A percentile compares a stretch with the other conserved stretches of the same genome.
These are phyloP conservation scores for Cenchrus purpureus DNA, from an alignment of 176 grass and related monocot species.

Conservation along the genomic window DNA sequence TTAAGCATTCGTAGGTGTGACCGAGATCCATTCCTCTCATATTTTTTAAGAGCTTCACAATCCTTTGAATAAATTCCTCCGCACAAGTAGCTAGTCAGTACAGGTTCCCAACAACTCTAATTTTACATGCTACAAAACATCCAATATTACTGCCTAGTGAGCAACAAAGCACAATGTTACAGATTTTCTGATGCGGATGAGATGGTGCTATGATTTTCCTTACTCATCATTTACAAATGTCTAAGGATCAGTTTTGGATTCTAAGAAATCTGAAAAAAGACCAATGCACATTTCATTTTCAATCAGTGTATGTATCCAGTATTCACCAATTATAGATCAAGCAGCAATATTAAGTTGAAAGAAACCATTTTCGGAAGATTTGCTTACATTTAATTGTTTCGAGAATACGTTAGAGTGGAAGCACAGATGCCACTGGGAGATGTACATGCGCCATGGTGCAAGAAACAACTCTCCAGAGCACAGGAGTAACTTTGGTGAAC, in stretches of 20 bases:
- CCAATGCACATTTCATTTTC: conserved; percentile 19
- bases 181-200: conserved; percentile 17
- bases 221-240: conserved; percentile 21
- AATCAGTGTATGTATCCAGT: not conserved
- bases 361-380: conserved; percentile 20
- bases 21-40: no score
- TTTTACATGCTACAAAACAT: no score
- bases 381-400: conserved; percentile 89
- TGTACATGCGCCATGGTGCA: conserved; percentile 84
- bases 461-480: conserved; percentile 85
- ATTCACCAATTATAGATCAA: conserved; percentile 1
- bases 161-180: not conserved
- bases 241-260: conserved; percentile 34
- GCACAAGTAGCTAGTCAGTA: no score
- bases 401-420: conserved; percentile 91
- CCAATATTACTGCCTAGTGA: no score
- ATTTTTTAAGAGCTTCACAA: no score
- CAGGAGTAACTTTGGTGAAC: conserved; percentile 84
- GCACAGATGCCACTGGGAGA: conserved; percentile 92
- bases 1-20: no score
- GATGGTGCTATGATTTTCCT: conserved; percentile 2
- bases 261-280: not conserved
- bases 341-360: conserved; percentile 21
- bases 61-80: no score
- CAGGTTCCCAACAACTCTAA: no score